Evolutionary conservation across 306 rosid genomes (phyloP).

Genomic region (Cyamopsis tetragonoloba): DNA sequence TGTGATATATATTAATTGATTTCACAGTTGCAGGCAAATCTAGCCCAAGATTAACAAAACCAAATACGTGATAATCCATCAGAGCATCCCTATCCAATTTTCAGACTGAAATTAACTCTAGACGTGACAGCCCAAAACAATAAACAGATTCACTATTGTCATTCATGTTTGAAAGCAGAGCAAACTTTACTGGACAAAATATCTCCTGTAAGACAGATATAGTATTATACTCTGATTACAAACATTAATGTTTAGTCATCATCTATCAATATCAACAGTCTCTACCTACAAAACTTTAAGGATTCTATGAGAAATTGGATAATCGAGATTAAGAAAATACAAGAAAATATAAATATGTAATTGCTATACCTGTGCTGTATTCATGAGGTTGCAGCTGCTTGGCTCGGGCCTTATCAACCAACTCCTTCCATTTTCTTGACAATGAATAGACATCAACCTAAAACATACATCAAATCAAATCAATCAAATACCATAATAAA

Average conservation of each 20-base stretch:
- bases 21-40: not conserved
- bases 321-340: not conserved
- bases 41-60: not conserved
- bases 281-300: not conserved
- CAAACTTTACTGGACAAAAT: not conserved
- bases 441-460: slow-evolving; percentile 85
- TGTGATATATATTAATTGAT: not conserved
- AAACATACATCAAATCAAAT: slow-evolving; percentile 16
- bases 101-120: not conserved
- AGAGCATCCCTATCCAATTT: not conserved
- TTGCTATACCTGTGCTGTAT: slow-evolving; percentile 60
- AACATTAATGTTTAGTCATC: not conserved
- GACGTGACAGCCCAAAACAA: not conserved
- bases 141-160: not conserved
- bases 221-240: not conserved
- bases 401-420: slow-evolving; percentile 93
- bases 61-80: not conserved
- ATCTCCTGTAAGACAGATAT: not conserved
- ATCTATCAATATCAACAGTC: not conserved
- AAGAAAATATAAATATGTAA: not conserved
- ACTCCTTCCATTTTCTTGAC: slow-evolving; percentile 96
- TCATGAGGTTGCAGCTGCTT: slow-evolving; percentile 97
- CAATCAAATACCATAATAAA: slow-evolving; percentile 15
- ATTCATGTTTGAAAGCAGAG: not conserved
- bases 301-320: not conserved